Evolutionary conservation across 495 filamentous ascomycete genomes (phyloP), one percentile per base, ranked within the genome.

Genomic region (Aspergillus incahuasiensis): DNA sequence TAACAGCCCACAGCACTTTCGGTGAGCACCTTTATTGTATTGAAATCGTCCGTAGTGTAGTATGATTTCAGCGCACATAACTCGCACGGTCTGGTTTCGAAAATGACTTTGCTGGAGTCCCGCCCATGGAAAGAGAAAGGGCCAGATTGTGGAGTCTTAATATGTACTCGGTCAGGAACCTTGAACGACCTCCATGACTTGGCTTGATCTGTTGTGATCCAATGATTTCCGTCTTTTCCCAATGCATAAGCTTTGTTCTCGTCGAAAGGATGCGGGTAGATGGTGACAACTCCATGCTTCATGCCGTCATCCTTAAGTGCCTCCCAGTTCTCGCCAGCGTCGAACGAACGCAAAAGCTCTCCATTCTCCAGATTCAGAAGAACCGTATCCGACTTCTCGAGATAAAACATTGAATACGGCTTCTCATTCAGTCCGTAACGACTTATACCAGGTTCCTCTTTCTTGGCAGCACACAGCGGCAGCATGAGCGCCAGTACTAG

Each of bases 41-140:
- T 69, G 72, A 98, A 98, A 48, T 88, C 88, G 68, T 98, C 83
- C 15, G 75, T 84, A 1, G 94, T 97, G 63, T 96, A 97, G 67
- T 80, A 86, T 19, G 85, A 76, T 63, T 75, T 64, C 34, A 73
- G 68, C 41, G 76, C 77, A n/a, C 61, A 60, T 20, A 63, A 60
- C 11, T 54, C 58, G 52, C 92, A 96, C 48, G 83, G 75, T 71
- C 84, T 79, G 38, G 82, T 84, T 57, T 89, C 86, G 63, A 95
- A 89, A 44, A 98, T 78, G 43, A 96, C 86, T 74, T 88, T 91
- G 58, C 88, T 80, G 9, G 82, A 81, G 68, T 98, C 88, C 56
- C 67, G 73, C 19, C 89, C 88, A 75, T 96, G 90, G 71, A 95
- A 97, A 20, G 68, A 74, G 53, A 97, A 71, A 21, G 81, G 68